Base-by-base conservation (phyloP, 768 basidiomycete genomes). In the Lentinus brumalis region DNA sequence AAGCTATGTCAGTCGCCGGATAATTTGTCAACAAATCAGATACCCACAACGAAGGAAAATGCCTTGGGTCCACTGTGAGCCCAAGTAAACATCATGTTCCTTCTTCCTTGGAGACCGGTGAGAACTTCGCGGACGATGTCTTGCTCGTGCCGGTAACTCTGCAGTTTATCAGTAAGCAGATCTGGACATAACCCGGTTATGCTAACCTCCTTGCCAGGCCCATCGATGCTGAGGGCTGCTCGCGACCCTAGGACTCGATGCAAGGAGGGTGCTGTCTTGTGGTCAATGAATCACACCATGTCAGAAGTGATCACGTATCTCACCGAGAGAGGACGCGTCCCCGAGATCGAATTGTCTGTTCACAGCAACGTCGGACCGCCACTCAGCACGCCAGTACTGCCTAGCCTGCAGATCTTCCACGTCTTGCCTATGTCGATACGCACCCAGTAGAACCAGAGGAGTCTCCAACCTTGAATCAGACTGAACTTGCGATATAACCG, bases 91-190 rank as follows among this genome's bases (percentile, higher is more conserved):
- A 91, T 72, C 41, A 87, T 74, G 63, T 87, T 91, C 50, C 78
- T 81, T 55, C 81, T 79, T 0, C 92, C 92, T 78, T 93, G 91
- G 5, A 93, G 74, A 32, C 83, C 83, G 71, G 91, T 88, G 12
- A 93, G 76, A 3, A 92, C 77, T 66, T 94, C 92, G 4, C 92
- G 82, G 5, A 92, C 87, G 41, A 87, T 86, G 64, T 92, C 87
- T 52, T 85, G 81, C 73, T 94, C 92, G 53, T 85, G 72, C 29
- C 93, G 89, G 62, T 88, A 88, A 71, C 71, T 83, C 89, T 92
- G 66, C 4, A 31, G 10, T 26, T 26, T 10, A 55, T 12, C 26
- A 2, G 41, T 42, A 29, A 49, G 29, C 31, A 32, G 15, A 40
- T 5, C 38, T 11, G 21, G 21, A 0, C 5, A 8, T 53, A 29